These are phyloP conservation scores for Podaxis pistillaris DNA, from an alignment of 768 basidiomycete genomes.

Conservation along the genomic window DNA sequence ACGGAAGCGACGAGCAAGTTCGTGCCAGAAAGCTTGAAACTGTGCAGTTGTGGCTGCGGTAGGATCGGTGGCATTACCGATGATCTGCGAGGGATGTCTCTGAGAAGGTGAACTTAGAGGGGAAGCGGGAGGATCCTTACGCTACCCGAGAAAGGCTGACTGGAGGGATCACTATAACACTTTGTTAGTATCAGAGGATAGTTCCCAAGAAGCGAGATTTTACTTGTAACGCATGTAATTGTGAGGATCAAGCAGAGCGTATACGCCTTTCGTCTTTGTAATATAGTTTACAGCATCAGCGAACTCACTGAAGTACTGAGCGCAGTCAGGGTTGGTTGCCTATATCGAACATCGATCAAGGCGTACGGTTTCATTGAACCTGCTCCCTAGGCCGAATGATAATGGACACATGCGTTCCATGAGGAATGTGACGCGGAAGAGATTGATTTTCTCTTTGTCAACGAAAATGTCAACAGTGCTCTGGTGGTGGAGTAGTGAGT, in stretches of 20 bases:
- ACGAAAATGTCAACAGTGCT: slow-evolving; percentile 45
- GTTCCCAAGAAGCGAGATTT: not conserved
- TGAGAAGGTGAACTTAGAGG: not conserved
- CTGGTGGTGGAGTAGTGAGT: slow-evolving; percentile 19
- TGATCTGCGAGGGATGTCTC: slow-evolving; percentile 30
- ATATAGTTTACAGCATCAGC: slow-evolving; percentile 44
- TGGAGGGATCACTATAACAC: slow-evolving; percentile 36
- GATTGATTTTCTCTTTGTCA: slow-evolving; percentile 46
- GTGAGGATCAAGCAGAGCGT: slow-evolving; percentile 44
- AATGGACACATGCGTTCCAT: slow-evolving; percentile 46
- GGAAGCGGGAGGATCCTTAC: slow-evolving; percentile 23
- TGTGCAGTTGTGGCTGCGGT: slow-evolving; percentile 43
- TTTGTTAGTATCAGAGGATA: not conserved
- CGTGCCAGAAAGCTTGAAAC: slow-evolving; percentile 41
- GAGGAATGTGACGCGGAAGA: slow-evolving; percentile 48
- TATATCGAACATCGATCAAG: not conserved
- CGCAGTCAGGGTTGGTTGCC: not conserved
- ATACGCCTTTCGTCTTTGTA: slow-evolving; percentile 38
- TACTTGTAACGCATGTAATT: slow-evolving; percentile 52
- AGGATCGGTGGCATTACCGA: slow-evolving; percentile 42
- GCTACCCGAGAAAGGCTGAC: slow-evolving; percentile 42
- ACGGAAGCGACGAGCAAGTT: slow-evolving; percentile 39
- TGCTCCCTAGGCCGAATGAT: slow-evolving; percentile 35
- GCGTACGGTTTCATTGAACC: slow-evolving; percentile 45
- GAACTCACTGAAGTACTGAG: slow-evolving; percentile 41